These are phyloP conservation scores for Plasmodium adleri DNA, from an alignment of 169 alveolate genomes.

Conservation along the genomic window DNA sequence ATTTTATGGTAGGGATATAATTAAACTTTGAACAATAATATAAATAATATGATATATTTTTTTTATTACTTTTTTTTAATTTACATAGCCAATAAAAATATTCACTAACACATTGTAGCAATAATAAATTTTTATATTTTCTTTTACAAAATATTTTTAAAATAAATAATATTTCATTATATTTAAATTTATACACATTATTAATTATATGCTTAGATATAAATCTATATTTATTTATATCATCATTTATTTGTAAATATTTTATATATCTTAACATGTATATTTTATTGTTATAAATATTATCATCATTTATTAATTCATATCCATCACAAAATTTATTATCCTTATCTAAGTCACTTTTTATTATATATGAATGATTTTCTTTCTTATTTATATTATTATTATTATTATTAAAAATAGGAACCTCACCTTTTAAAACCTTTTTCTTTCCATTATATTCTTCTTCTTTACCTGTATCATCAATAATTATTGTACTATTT, in stretches of 20 bases:
- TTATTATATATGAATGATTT: not conserved
- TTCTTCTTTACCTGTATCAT: not conserved
- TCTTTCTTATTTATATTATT: not conserved
- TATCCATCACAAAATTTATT: not conserved
- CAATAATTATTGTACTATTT: not conserved
- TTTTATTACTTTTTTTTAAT: constrained; percentile 38
- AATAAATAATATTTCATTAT: constrained; percentile 57
- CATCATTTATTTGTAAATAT: constrained; percentile 53
- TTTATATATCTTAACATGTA: constrained; percentile 43
- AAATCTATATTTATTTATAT: constrained; percentile 36
- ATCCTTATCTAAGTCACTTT: not conserved
- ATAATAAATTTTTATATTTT: constrained; percentile 49
- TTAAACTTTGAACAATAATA: constrained; percentile 33
- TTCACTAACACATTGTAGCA: constrained; percentile 63
- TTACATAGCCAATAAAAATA: constrained; percentile 65
- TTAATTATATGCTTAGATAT: constrained; percentile 49
- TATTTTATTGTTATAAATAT: constrained; percentile 38
- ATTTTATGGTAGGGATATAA: constrained; percentile 62
- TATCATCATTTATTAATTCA: not conserved
- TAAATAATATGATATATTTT: constrained; percentile 38
- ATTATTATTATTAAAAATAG: not conserved
- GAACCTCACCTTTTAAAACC: not conserved
- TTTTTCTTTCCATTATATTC: not conserved
- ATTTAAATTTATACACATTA: constrained; percentile 29
- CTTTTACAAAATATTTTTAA: constrained; percentile 48